Conservation (phyloP, 2,329 filamentous ascomycete genomes). For the Aspergillus japonicus region DNA sequence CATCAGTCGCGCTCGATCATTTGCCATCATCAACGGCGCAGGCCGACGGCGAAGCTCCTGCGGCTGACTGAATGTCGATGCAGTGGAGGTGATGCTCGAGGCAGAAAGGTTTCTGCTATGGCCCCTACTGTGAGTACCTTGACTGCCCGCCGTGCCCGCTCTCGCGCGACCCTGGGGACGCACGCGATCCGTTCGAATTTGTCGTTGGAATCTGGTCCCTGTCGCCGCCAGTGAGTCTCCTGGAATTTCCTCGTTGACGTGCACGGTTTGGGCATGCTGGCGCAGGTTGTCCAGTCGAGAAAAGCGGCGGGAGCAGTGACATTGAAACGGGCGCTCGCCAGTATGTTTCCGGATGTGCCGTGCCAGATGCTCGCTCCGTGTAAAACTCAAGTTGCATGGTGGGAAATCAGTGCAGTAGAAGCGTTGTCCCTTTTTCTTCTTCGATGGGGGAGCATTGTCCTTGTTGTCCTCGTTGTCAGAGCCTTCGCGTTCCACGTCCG, state of each 20-base stretch:
- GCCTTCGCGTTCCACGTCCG: constrained; percentile 63
- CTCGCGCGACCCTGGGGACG: constrained; percentile 72
- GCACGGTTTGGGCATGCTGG: constrained; percentile 95
- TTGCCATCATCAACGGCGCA: constrained; percentile 78
- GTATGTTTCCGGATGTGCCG: constrained; percentile 98
- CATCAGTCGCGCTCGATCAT: constrained; percentile 59
- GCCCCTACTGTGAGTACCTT: constrained; percentile 68
- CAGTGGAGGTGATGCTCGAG: constrained; percentile 77
- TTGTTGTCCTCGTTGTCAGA: constrained; percentile 66
- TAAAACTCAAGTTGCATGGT: constrained; percentile 91
- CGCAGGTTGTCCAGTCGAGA: constrained; percentile 91
- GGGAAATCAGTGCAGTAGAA: constrained; percentile 97
- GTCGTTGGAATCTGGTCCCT: constrained; percentile 85
- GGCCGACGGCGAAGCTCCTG: constrained; percentile 69
- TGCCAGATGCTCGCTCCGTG: constrained; percentile 89
- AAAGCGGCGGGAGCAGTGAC: constrained; percentile 89
- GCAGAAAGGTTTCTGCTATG: constrained; percentile 83
- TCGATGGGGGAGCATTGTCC: constrained; percentile 66
- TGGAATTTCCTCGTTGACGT: constrained; percentile 96
- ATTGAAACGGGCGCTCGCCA: constrained; percentile 93
- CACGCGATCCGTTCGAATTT: constrained; percentile 83
- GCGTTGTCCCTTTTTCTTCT: constrained; percentile 94
- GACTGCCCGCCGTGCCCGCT: constrained; percentile 73
- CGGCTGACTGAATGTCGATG: constrained; percentile 65
- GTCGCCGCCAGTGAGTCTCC: constrained; percentile 89